Evolutionary conservation across 208 protist genomes (phyloP).

Genomic region (Leishmania mexicana): DNA sequence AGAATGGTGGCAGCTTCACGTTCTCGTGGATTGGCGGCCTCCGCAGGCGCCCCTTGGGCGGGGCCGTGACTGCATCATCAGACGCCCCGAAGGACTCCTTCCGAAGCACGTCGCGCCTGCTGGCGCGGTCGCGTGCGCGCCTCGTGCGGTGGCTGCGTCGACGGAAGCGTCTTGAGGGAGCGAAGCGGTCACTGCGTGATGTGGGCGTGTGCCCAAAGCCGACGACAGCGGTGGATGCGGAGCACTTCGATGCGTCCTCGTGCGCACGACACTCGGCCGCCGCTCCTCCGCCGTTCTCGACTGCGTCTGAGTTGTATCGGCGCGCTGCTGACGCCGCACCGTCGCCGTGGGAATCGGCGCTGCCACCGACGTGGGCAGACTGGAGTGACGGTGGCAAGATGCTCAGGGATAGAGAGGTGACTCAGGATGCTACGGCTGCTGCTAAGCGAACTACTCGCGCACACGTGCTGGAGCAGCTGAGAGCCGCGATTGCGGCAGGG

Average conservation of each 20-base stretch:
- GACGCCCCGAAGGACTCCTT: conserved; percentile 10
- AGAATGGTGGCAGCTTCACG: conserved; percentile 12
- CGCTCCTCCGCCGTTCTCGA: not conserved
- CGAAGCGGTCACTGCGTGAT: conserved; percentile 10
- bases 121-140: conserved; percentile 17
- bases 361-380: conserved; percentile 8
- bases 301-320: conserved; percentile 6
- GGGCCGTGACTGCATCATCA: not conserved
- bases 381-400: not conserved
- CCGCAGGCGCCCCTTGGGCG: not conserved
- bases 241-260: not conserved
- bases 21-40: conserved; percentile 18
- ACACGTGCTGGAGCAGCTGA: conserved; percentile 5
- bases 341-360: conserved; percentile 48
- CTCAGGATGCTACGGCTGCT: not conserved
- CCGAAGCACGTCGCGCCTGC: conserved; percentile 17
- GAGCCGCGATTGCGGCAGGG: conserved; percentile 10
- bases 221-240: not conserved
- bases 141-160: conserved; percentile 23
- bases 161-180: conserved; percentile 7
- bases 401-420: not conserved
- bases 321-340: conserved; percentile 7
- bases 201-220: not conserved
- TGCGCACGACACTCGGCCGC: not conserved
- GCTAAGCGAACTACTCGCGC: not conserved